Conservation (phyloP, 2,329 filamentous ascomycete genomes). For the Exophiala viscosa region DNA sequence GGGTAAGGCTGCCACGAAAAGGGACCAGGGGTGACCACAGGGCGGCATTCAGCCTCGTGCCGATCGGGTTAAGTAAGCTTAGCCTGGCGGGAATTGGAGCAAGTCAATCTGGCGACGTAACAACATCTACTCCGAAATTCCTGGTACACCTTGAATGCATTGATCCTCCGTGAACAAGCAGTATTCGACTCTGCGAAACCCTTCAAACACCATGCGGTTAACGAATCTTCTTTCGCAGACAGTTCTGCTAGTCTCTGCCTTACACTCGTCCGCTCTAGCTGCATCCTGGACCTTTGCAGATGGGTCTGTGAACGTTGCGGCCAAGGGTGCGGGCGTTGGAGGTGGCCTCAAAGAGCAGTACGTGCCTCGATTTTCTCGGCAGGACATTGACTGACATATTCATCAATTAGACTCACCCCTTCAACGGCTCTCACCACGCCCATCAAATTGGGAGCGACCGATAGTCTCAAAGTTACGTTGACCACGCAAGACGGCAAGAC, state of each 20-base stretch:
- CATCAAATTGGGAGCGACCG: constrained; percentile 62
- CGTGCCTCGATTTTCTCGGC: background rate
- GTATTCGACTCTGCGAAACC: background rate
- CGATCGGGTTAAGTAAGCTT: too few species aligned
- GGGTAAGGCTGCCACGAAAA: too few species aligned
- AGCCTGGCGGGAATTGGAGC: background rate
- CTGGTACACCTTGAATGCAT: background rate
- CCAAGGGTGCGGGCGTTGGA: constrained; percentile 57
- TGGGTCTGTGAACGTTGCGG: constrained; percentile 58
- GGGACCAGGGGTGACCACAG: too few species aligned
- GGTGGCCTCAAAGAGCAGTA: constrained; percentile 55
- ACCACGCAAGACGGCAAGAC: constrained; percentile 76
- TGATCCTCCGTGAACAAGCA: background rate
- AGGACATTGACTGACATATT: constrained; percentile 1
- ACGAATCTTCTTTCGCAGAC: constrained; percentile 15
- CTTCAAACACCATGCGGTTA: constrained; percentile 14
- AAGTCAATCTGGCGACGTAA: constrained; percentile 1
- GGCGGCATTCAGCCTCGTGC: too few species aligned
- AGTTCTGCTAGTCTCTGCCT: constrained; percentile 13
- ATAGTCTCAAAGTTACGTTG: constrained; percentile 76
- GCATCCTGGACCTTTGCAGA: constrained; percentile 61
- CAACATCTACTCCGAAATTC: background rate
- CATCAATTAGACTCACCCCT: constrained; percentile 52
- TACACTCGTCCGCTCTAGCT: constrained; percentile 34
- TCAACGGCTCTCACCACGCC: constrained; percentile 60